Evolutionary conservation across 2,329 filamentous ascomycete genomes (phyloP).

Genomic region (Thielaviopsis cerberus): DNA sequence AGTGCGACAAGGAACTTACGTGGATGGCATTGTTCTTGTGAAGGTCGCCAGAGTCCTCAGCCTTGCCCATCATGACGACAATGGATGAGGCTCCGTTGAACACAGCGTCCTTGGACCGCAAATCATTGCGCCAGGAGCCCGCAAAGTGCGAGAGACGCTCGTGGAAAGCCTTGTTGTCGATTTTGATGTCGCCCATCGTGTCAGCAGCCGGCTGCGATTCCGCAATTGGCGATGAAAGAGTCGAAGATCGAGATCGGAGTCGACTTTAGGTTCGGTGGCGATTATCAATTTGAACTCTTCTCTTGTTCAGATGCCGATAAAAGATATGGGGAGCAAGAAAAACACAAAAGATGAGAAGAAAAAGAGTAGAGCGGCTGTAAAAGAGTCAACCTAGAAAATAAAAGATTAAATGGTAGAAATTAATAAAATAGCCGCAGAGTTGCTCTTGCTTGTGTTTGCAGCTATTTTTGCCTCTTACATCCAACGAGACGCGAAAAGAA

Average conservation of each 20-base stretch:
- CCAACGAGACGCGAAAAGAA: neutral
- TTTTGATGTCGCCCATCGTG: constrained; percentile 68
- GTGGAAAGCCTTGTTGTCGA: constrained; percentile 85
- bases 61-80: constrained; percentile 83
- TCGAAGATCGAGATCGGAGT: neutral
- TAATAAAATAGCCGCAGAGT: neutral
- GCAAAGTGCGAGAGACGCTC: constrained; percentile 77
- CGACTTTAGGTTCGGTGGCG: neutral
- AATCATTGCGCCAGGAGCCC: constrained; percentile 89
- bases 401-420: neutral
- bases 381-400: neutral
- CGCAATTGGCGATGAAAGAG: neutral
- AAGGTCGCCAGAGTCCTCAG: constrained; percentile 69
- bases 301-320: neutral
- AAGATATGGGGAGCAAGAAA: neutral
- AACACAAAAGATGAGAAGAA: neutral
- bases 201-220: constrained; percentile 15
- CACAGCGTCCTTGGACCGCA: constrained; percentile 64
- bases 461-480: neutral
- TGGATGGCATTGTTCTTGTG: constrained; percentile 95
- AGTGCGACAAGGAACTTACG: constrained; percentile 31
- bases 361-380: neutral
- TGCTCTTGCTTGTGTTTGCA: neutral
- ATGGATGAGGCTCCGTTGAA: constrained; percentile 80
- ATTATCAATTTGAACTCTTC: neutral